Conservation (phyloP, 2,329 filamentous ascomycete genomes). For the Pyrenophora teres region DNA sequence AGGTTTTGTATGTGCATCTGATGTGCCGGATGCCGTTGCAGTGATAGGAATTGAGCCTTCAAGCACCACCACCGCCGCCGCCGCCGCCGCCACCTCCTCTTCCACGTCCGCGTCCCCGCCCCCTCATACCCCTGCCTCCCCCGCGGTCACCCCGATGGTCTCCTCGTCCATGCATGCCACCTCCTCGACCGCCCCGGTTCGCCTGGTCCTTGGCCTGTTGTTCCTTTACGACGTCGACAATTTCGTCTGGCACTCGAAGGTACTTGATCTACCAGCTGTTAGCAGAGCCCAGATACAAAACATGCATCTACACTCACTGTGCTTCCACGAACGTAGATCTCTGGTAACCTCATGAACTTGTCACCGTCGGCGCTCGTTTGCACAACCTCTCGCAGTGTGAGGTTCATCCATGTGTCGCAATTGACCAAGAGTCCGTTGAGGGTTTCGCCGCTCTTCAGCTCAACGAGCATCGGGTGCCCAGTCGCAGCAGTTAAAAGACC, state of each 20-base stretch:
- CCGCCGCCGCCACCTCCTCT: slow-evolving; percentile 58
- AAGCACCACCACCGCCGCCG: slow-evolving; percentile 46
- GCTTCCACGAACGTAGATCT: slow-evolving; percentile 96
- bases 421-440: slow-evolving; percentile 94
- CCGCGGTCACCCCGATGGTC: slow-evolving; percentile 58
- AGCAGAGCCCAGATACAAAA: not conserved
- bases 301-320: slow-evolving; percentile 68
- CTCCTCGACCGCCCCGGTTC: slow-evolving; percentile 67
- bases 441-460: slow-evolving; percentile 97
- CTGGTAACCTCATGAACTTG: slow-evolving; percentile 87
- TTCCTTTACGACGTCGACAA: slow-evolving; percentile 92
- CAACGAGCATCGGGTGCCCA: slow-evolving; percentile 96
- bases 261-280: slow-evolving; percentile 83
- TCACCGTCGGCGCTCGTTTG: slow-evolving; percentile 95
- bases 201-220: slow-evolving; percentile 75
- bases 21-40: slow-evolving; percentile 3
- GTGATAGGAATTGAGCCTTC: slow-evolving; percentile 6
- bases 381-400: slow-evolving; percentile 95
- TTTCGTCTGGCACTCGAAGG: slow-evolving; percentile 92
- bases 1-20: slow-evolving; percentile 4
- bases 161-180: slow-evolving; percentile 62
- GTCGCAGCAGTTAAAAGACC: slow-evolving; percentile 93
- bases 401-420: slow-evolving; percentile 99
- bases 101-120: slow-evolving; percentile 57
- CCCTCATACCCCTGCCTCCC: slow-evolving; percentile 59